Evolutionary conservation across 139 green algal species (phyloP), one percentile per base, ranked within the genome.

Genomic region (Chlamydomonas sp.): DNA sequence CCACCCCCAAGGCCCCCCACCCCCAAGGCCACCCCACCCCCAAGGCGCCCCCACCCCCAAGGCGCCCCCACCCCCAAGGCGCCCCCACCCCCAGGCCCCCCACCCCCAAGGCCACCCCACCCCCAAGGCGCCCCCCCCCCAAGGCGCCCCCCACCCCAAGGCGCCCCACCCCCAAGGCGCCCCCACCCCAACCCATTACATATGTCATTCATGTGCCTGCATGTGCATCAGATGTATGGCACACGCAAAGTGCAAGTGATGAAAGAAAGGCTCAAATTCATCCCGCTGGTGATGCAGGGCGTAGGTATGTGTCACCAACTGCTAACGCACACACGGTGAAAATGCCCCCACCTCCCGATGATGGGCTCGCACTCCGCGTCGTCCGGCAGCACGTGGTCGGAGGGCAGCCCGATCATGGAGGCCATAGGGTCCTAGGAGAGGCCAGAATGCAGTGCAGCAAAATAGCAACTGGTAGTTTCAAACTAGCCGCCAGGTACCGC

Each of bases 361-460:
- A 83, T 88, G 49, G 83, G 63, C 83, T 86, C 68, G 66, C 85
- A 89, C 5, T 89, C 88, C 0, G 89, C 71, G 89, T 97, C 94
- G 57, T 97, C 94, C 14, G 96, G 92, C 72, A 99, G 90, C n/a
- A 96, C 94, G 74, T 96, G 95, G 90, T 99, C 97, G 59, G 94
- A 97, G 16, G 95, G 91, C 71, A 98, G 93, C 59, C 97, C 96
- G 77, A 97, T 96, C 94, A 97, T 96, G 67, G 89, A 77, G 8
- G 88, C 92, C 94, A 96, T 97, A 57, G 79, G 67, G 80, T 95
- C 89, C 66, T 12, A 15, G 66, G 66, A 20, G 66, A 15, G 66
- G 66, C 5, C 2, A 15, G 66, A 57, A 88, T 77, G 20, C 15
- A 20, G 66, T 91, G 14, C 15, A 83, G 58, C 72, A 15, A 12